phyloP scores from a whole-genome alignment of 495 filamentous ascomycete genomes.

The Talaromyces thailandensis region DNA sequence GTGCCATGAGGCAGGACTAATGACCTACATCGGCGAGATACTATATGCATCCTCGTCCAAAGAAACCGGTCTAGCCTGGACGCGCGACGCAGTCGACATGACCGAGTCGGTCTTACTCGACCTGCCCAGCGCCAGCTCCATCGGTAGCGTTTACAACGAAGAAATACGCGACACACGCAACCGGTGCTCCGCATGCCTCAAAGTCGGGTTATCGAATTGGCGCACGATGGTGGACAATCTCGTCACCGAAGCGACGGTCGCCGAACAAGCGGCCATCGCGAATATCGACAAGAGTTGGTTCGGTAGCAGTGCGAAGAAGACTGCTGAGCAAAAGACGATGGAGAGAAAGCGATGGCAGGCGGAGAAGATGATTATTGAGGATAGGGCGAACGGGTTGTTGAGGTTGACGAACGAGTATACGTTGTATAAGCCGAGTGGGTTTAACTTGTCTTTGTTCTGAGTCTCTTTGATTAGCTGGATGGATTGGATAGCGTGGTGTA shows the following conservation, averaged over 20 bases:
- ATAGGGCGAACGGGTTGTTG: conserved; percentile 26
- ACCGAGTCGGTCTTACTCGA: conserved; percentile 47
- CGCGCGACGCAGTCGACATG: conserved; percentile 68
- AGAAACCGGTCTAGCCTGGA: conserved; percentile 73
- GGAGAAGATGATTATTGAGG: conserved; percentile 29
- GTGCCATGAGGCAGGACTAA: conserved; percentile 78
- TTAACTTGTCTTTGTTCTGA: conserved; percentile 12
- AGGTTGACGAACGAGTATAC: conserved; percentile 27
- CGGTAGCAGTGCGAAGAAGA: conserved; percentile 22
- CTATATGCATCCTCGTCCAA: conserved; percentile 58
- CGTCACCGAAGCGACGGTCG: conserved; percentile 39
- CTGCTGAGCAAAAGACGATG: conserved; percentile 16
- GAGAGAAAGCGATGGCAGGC: conserved; percentile 31
- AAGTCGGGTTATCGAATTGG: conserved; percentile 68
- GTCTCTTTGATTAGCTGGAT: not conserved
- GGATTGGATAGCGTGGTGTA: not conserved
- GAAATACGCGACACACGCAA: conserved; percentile 26
- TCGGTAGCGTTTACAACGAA: conserved; percentile 25
- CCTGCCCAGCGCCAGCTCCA: conserved; percentile 8
- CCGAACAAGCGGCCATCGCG: conserved; percentile 25
- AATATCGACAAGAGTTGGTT: conserved; percentile 37
- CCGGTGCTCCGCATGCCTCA: conserved; percentile 63
- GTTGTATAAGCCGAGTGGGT: conserved; percentile 32
- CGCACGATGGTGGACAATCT: conserved; percentile 56
- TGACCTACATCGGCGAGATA: conserved; percentile 91